Evolutionary conservation across 306 rosid genomes (phyloP).

Genomic region (Dalbergia oliveri): DNA sequence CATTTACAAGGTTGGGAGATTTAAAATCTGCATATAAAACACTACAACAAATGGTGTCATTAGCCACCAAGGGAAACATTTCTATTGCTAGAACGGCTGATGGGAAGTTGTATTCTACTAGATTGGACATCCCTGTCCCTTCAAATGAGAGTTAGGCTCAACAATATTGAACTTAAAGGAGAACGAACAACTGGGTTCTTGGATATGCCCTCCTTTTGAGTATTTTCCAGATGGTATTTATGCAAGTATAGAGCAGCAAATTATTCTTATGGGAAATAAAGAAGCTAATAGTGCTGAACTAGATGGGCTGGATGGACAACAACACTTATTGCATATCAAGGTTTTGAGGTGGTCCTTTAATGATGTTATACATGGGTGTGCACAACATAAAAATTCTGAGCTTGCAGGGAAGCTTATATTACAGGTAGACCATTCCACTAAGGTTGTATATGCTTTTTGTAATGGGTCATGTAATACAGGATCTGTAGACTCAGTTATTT

Average conservation of each 20-base stretch:
- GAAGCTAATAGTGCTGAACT: conserved; percentile 45
- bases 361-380: conserved; percentile 73
- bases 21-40: conserved; percentile 58
- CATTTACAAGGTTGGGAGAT: conserved; percentile 66
- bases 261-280: conserved; percentile 44
- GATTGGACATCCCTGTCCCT: conserved; percentile 83
- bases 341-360: conserved; percentile 68
- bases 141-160: conserved; percentile 52
- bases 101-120: conserved; percentile 60
- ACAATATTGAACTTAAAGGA: conserved; percentile 51
- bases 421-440: conserved; percentile 62
- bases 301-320: conserved; percentile 40
- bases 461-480: conserved; percentile 21
- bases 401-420: conserved; percentile 68
- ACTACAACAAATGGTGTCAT: conserved; percentile 75
- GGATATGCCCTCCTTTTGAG: conserved; percentile 38
- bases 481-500: conserved; percentile 20
- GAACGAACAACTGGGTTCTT: conserved; percentile 48
- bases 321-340: conserved; percentile 44
- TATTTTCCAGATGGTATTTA: conserved; percentile 41
- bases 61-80: conserved; percentile 54
- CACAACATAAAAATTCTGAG: conserved; percentile 48
- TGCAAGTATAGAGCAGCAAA: conserved; percentile 41
- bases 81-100: conserved; percentile 42
- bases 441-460: conserved; percentile 37